Base-by-base conservation (phyloP, 2,329 filamentous ascomycete species). In the Colletotrichum sp. region DNA sequence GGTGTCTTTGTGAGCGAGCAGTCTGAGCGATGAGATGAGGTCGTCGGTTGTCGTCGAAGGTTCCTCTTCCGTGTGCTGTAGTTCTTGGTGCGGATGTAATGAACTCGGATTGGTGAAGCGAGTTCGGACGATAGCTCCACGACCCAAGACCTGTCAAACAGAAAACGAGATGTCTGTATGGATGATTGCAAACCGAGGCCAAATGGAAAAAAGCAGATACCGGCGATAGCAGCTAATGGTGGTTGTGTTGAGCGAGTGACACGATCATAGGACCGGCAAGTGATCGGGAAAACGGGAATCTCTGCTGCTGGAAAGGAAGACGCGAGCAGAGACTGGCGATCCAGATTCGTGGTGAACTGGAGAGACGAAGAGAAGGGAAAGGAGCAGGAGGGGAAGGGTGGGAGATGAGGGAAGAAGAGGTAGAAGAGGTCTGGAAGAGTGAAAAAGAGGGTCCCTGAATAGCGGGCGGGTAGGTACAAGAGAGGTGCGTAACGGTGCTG, bases 181-280 rank as follows among this genome's bases (percentile, higher is more conserved):
- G 44, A 52, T 52, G 44, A 52, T 52, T 52, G 34, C 64, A 66
- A 49, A 63, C 39, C 26, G n/a, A 66, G 44, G 71, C n/a, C 39
- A 24, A 57, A 55, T 15, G 30, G 18, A 73, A 73, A 67, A 36
- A 57, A 49, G 64, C 59, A 32, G 64, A 34, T 65, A 65, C 70
- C 69, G 36, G 62, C 13, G 49, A 74, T 74, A 24, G 74, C 57
- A 55, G 52, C 74, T 76, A 76, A 16, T 62, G 32, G 63, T 44
- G 34, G 52, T 67, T 66, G 57, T 68, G 66, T 16, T 74, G 69
- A 77, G 76, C 76, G 76, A 77, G 76, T 71, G 76, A 73, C 76
- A 71, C 76, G 73, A 77, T 77, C 76, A 77, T 77, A 64, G 63
- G 76, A 76, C 69, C 76, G 76, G 72, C 68, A 76, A 65, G 72